phyloP scores from a whole-genome alignment of 352 stramenopile genomes.

The Pythium dissotocum region DNA sequence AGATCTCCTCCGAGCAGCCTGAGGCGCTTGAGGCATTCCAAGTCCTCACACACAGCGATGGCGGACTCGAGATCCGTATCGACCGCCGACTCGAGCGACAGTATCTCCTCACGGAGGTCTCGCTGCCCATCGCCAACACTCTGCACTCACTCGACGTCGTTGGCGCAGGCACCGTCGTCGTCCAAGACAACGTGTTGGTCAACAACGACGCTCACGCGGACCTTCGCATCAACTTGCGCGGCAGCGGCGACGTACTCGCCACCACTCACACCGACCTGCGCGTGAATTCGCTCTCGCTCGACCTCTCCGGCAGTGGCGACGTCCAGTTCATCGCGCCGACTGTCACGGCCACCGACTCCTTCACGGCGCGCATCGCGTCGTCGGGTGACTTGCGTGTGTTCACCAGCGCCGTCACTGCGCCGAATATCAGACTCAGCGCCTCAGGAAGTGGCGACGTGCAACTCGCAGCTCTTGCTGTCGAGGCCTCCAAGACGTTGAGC shows the following conservation, averaged over 20 bases:
- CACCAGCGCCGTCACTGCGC: slow-evolving; percentile 9
- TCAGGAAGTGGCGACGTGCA: slow-evolving; percentile 31
- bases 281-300: slow-evolving; percentile 26
- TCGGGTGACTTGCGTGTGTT: slow-evolving; percentile 29
- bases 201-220: slow-evolving; percentile 18
- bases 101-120: slow-evolving; percentile 36
- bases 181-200: slow-evolving; percentile 33
- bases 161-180: slow-evolving; percentile 23
- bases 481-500: slow-evolving; percentile 2
- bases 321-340: slow-evolving; percentile 32
- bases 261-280: slow-evolving; percentile 18
- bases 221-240: slow-evolving; percentile 23
- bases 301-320: slow-evolving; percentile 31
- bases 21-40: slow-evolving; percentile 21
- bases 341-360: slow-evolving; percentile 9
- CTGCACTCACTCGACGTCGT: slow-evolving; percentile 14
- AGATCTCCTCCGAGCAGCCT: slow-evolving; percentile 26
- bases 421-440: slow-evolving; percentile 9
- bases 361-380: slow-evolving; percentile 10
- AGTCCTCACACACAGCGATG: slow-evolving; percentile 4
- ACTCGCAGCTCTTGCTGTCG: slow-evolving; percentile 14
- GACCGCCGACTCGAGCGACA: not conserved
- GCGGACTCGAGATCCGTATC: slow-evolving; percentile 26
- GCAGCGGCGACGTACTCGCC: slow-evolving; percentile 29
- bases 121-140: slow-evolving; percentile 20